phyloP scores from a whole-genome alignment of 1,284 basidiomycete species.

The Leucoagaricus sp. region DNA sequence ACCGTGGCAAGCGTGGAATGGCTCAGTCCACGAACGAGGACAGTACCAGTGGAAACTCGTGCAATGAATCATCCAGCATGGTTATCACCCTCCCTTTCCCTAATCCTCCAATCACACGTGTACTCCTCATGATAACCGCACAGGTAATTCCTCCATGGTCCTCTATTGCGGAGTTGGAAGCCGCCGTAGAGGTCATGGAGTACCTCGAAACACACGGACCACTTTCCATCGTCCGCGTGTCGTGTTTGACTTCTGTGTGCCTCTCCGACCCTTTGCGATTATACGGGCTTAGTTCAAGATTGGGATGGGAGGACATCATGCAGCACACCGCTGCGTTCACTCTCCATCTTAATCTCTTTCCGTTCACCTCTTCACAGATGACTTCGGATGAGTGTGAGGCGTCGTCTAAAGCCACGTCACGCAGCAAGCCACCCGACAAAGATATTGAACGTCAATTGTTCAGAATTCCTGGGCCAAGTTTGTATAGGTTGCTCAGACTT shows the following conservation, averaged over 20 bases:
- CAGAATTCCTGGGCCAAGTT: background rate
- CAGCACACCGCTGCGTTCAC: constrained; percentile 37
- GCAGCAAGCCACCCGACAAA: too few species aligned
- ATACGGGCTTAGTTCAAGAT: constrained; percentile 39
- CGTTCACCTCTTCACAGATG: too few species aligned
- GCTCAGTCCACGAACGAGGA: background rate
- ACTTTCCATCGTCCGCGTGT: constrained; percentile 36
- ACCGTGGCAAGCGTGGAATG: background rate
- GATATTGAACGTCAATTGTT: background rate
- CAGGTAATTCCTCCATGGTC: constrained; percentile 35
- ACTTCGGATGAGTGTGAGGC: too few species aligned
- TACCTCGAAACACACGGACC: constrained; percentile 42
- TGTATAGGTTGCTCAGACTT: background rate
- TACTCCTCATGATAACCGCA: constrained; percentile 38
- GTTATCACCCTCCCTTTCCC: background rate
- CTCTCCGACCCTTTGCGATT: constrained; percentile 37
- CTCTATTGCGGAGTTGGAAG: constrained; percentile 37
- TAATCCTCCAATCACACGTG: constrained; percentile 28
- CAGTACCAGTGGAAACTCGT: background rate
- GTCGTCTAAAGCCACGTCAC: too few species aligned
- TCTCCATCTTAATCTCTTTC: constrained; percentile 14
- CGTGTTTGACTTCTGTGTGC: constrained; percentile 37
- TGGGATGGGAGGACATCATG: constrained; percentile 42
- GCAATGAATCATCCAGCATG: background rate
- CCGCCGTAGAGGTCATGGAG: constrained; percentile 35